A percentile compares a stretch with the other conserved stretches of the same genome.
phyloP scores from a whole-genome alignment of 164 flowering plant genomes.

The Macadamia tetraphylla region DNA sequence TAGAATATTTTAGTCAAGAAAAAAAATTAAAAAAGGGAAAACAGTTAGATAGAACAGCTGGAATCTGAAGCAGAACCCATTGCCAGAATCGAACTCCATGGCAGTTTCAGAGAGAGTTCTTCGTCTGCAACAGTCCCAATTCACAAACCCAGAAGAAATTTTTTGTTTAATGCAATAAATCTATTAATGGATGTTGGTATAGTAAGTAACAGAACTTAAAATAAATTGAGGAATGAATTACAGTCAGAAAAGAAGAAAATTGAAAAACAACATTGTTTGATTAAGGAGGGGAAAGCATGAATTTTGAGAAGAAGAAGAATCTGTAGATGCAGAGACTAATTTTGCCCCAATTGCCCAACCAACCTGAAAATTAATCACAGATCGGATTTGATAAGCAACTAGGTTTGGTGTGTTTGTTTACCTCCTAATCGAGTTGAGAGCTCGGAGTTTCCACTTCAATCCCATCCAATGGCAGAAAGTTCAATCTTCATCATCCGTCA shows the following conservation, averaged over 20 bases:
- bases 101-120: background rate
- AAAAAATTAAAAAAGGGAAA: background rate
- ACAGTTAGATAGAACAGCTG: constrained; percentile 17
- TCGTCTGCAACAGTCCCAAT: background rate
- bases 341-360: constrained; percentile 11
- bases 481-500: background rate
- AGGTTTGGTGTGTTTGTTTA: constrained; percentile 3
- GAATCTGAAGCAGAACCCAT: constrained; percentile 6
- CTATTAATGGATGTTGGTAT: constrained; percentile 14
- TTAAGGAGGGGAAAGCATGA: background rate
- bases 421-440: constrained; percentile 6
- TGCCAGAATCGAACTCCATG: background rate
- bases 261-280: background rate
- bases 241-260: constrained; percentile 12
- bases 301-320: background rate
- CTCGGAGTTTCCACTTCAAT: background rate
- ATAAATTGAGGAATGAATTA: constrained; percentile 16
- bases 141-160: background rate
- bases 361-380: background rate
- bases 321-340: constrained; percentile 15
- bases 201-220: constrained; percentile 11
- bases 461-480: background rate
- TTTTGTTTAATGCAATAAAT: background rate
- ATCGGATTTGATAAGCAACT: background rate
- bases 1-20: constrained; percentile 2